Evolutionary conservation across 169 alveolate genomes (phyloP), one percentile per base, ranked within the genome.

Genomic region (Cryptosporidium andersoni): DNA sequence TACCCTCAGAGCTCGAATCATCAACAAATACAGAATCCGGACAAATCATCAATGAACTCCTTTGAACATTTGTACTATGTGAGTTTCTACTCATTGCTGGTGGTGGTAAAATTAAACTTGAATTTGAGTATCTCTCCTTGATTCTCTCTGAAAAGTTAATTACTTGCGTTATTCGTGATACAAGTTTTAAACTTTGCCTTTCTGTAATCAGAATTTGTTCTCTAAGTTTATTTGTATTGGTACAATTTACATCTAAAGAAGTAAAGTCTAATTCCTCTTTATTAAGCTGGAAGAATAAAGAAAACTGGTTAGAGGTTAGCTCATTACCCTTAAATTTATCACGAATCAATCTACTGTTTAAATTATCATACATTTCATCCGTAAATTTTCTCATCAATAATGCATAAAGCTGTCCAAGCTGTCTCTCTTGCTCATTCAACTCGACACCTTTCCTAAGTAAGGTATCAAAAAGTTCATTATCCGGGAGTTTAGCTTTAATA

Each of bases 151-250:
- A 74, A 42, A 74, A 55, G n/a, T 37, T 58, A 12, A 68, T 58
- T 14, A 74, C 74, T 43, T 74, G 85, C 3, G 85, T 58, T 34
- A 74, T 74, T 58, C 85, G 55, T 16, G 85, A 74, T 2, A 68
- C 85, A 2, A 74, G 51, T 74, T 74, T 74, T 43, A 74, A 68
- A 45, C 68, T 58, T 16, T 36, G 74, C 9, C 34, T 74, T 55
- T 62, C 85, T 9, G 64, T 74, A 36, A 25, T 16, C 14, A 37
- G 8, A 25, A 74, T 40, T 14, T 48, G 60, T 9, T 56, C 64
- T 34, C 11, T 2, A 0, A 74, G 25, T 39, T 39, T 8, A 9
- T 43, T 25, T 14, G 16, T 42, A 5, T 16, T 40, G 11, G 4
- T 34, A 11, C 39, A 11, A 34, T 7, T 42, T 40, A 25, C n/a